Percentiles rank a stretch among this genome's conserved stretches.
Conservation (phyloP, 2,329 filamentous ascomycete genomes). For the Fusarium compactum region DNA sequence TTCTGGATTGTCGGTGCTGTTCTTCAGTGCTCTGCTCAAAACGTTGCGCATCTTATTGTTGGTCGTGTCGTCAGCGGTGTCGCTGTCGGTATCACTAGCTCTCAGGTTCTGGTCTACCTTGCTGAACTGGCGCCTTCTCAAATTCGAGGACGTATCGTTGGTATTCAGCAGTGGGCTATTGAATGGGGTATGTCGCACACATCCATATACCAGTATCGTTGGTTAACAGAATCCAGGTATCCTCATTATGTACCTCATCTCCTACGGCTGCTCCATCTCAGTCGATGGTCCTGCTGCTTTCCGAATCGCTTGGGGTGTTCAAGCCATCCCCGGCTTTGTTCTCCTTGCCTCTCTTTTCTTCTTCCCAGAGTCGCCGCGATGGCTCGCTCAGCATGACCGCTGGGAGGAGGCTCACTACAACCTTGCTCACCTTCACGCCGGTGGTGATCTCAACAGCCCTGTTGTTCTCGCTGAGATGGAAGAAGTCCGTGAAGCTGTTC, state of each 20-base stretch:
- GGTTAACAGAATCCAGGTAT: conserved; percentile 62
- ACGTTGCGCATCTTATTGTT: conserved; percentile 66
- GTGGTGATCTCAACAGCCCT: conserved; percentile 65
- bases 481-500: conserved; percentile 61
- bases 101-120: conserved; percentile 76
- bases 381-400: conserved; percentile 72
- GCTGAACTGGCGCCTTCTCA: conserved; percentile 71
- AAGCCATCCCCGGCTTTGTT: conserved; percentile 70
- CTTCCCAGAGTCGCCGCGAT: conserved; percentile 72
- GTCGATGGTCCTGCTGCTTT: conserved; percentile 69
- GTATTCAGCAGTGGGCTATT: conserved; percentile 80
- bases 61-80: conserved; percentile 73
- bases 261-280: conserved; percentile 68
- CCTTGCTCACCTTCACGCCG: conserved; percentile 69
- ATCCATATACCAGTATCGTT: fast-evolving
- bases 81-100: conserved; percentile 74
- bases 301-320: conserved; percentile 73
- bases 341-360: conserved; percentile 69
- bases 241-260: conserved; percentile 77
- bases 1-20: conserved; percentile 70
- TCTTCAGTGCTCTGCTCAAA: conserved; percentile 69
- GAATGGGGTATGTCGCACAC: conserved; percentile 60
- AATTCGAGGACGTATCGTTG: conserved; percentile 73
- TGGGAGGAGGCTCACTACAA: conserved; percentile 66
- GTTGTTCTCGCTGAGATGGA: conserved; percentile 69